Conservation (phyloP, 352 stramenopile genomes). For the Phytophthora ohioensis region DNA sequence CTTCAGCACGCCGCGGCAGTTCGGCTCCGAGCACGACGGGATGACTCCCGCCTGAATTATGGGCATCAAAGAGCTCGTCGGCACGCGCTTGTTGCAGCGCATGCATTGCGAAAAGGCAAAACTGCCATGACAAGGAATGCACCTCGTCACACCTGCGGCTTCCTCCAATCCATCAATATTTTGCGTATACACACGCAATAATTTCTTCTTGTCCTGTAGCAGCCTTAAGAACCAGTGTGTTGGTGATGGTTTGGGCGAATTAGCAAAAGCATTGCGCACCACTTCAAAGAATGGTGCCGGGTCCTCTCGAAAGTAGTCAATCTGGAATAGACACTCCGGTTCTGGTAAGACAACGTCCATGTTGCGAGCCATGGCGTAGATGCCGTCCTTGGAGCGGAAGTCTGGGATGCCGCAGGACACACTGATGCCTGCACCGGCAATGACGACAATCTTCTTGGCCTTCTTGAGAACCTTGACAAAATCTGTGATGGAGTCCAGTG, state of each 20-base stretch:
- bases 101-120: slow-evolving; percentile 93
- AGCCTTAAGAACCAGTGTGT: slow-evolving; percentile 96
- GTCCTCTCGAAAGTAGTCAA: slow-evolving; percentile 97
- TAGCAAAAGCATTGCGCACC: slow-evolving; percentile 80
- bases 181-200: slow-evolving; percentile 96
- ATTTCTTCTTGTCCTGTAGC: slow-evolving; percentile 91
- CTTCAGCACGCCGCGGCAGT: slow-evolving; percentile 96
- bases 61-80: slow-evolving; percentile 60
- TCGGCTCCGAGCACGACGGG: slow-evolving; percentile 61
- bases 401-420: slow-evolving; percentile 98
- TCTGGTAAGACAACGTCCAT: slow-evolving; percentile 92
- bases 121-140: slow-evolving; percentile 96
- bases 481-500: slow-evolving; percentile 60
- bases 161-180: slow-evolving; percentile 99
- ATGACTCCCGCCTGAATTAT: slow-evolving; percentile 85
- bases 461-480: slow-evolving; percentile 78
- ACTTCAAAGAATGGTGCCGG: slow-evolving; percentile 97
- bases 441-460: slow-evolving; percentile 90
- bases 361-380: slow-evolving; percentile 85
- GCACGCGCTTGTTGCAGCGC: slow-evolving; percentile 76
- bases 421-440: slow-evolving; percentile 94
- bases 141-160: slow-evolving; percentile 89
- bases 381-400: slow-evolving; percentile 94
- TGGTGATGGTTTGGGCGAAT: slow-evolving; percentile 85
- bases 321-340: slow-evolving; percentile 98